Evolutionary conservation across 768 basidiomycete species (phyloP).

Genomic region (Boletus subparvulus): DNA sequence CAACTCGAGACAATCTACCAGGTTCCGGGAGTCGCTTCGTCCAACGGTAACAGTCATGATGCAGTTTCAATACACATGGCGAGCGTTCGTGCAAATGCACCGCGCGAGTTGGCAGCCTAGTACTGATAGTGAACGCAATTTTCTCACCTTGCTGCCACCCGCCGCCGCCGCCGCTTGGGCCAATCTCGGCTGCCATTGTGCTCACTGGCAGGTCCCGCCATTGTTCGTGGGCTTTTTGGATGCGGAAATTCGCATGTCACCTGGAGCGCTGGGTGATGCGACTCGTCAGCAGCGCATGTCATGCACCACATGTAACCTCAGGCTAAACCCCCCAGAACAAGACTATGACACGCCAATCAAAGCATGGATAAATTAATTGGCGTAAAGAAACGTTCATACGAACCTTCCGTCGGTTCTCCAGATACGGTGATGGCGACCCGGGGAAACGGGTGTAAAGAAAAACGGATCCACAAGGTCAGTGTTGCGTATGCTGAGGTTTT

Average conservation of each 20-base stretch:
- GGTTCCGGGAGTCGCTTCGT: not conserved
- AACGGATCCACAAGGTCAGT: not conserved
- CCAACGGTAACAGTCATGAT: not conserved
- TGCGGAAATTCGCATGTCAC: not conserved
- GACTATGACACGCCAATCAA: not conserved
- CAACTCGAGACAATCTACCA: not conserved
- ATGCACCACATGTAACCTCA: not conserved
- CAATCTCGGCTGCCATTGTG: not conserved
- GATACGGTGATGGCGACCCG: not conserved
- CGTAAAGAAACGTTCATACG: too few relatives aligned
- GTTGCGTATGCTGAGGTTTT: not conserved
- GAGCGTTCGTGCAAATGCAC: not conserved
- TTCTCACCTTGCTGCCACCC: not conserved
- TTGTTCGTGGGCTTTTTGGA: not conserved
- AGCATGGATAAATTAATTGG: not conserved
- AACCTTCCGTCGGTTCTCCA: not conserved
- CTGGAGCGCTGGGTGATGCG: not conserved
- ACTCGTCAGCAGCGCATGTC: not conserved
- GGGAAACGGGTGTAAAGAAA: not conserved
- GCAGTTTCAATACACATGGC: not conserved
- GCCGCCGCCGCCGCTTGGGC: too few relatives aligned
- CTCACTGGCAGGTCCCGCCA: not conserved
- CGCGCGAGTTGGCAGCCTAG: not conserved
- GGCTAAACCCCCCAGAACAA: not conserved
- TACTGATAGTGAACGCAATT: not conserved